Conservation (phyloP, 176 grass and related monocot species). For the Oryza coarctata region DNA sequence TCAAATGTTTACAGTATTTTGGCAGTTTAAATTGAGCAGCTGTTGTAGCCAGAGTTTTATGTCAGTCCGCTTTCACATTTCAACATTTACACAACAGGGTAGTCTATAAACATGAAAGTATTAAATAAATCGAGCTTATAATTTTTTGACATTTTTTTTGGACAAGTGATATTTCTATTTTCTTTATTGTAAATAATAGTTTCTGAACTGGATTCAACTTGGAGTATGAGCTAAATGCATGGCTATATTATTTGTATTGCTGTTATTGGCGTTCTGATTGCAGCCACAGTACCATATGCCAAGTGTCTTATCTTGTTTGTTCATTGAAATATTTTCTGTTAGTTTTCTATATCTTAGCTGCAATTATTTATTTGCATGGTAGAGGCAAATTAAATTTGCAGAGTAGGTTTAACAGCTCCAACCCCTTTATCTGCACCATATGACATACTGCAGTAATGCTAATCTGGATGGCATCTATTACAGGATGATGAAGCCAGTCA, state of each 20-base stretch:
- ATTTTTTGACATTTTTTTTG: neutral
- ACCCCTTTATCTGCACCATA: neutral
- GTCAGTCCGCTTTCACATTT: too few species aligned
- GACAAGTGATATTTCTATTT: neutral
- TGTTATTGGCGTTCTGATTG: neutral
- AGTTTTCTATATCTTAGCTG: neutral
- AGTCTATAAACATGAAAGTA: neutral
- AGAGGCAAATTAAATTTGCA: neutral
- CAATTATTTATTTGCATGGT: neutral
- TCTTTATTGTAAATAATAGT: neutral
- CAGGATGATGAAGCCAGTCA: neutral
- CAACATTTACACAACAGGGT: neutral
- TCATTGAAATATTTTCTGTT: constrained; percentile 6
- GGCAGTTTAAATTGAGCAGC: too few species aligned
- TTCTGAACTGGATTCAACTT: neutral
- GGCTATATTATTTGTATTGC: neutral
- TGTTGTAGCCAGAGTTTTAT: too few species aligned
- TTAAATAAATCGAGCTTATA: neutral
- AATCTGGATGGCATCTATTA: neutral
- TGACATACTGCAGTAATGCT: neutral
- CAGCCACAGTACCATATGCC: neutral
- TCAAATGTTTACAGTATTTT: neutral
- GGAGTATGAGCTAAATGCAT: neutral
- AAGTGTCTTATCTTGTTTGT: neutral
- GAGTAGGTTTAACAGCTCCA: neutral